phyloP scores from a whole-genome alignment of 192 early-diverging fungal species.

The Coemansia sp. region DNA sequence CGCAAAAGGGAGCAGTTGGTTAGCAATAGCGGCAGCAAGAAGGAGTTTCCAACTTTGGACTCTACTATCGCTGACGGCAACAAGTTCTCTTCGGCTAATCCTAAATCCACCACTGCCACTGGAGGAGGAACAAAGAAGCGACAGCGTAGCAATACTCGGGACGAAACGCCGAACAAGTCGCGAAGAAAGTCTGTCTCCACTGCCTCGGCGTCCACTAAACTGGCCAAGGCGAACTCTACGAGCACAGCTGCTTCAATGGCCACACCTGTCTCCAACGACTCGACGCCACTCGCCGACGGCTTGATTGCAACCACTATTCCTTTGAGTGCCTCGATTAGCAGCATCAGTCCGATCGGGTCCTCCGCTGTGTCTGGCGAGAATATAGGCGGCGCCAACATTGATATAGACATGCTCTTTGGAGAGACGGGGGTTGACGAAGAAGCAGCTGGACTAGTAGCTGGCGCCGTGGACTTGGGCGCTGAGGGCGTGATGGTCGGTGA shows the following conservation, averaged over 20 bases:
- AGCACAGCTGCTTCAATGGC: slow-evolving; percentile 11
- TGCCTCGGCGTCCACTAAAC: background rate
- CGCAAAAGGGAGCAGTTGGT: slow-evolving; percentile 16
- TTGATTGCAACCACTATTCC: background rate
- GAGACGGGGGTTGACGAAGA: slow-evolving; percentile 17
- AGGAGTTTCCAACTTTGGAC: background rate
- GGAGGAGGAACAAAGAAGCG: slow-evolving; percentile 38
- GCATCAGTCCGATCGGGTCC: background rate
- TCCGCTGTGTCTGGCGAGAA: slow-evolving; percentile 4
- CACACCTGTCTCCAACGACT: slow-evolving; percentile 6
- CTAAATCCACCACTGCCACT: slow-evolving; percentile 7
- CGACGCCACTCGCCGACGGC: background rate
- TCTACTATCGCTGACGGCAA: background rate
- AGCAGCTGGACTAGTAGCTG: background rate
- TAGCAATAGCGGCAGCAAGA: slow-evolving; percentile 1
- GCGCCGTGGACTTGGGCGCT: background rate
- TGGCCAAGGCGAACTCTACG: background rate
- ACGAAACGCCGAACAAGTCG: slow-evolving; percentile 32
- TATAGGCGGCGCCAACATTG: slow-evolving; percentile 2
- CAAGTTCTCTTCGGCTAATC: background rate
- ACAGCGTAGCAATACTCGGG: slow-evolving; percentile 43
- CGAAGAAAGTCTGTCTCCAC: slow-evolving; percentile 32
- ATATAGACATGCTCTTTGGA: slow-evolving; percentile 50
- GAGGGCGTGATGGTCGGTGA: slow-evolving; percentile 23
- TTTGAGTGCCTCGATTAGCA: background rate